phyloP scores from a whole-genome alignment of 1,284 basidiomycete species.

The Cerrena zonata region DNA sequence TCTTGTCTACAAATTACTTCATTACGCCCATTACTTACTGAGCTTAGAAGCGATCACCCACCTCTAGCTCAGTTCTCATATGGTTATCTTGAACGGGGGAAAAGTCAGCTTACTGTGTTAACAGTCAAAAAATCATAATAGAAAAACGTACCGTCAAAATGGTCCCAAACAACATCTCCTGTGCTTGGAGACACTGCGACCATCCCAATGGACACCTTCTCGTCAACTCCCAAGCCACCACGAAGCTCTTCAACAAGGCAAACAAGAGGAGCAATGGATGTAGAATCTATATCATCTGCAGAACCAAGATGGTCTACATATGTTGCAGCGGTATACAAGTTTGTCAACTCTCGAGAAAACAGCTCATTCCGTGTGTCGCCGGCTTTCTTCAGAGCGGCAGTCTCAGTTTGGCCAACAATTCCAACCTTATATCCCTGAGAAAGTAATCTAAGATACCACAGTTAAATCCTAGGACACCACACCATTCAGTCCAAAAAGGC shows the following conservation, averaged over 20 bases:
- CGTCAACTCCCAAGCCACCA: conserved; percentile 48
- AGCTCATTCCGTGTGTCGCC: conserved; percentile 78
- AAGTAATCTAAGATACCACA: conserved; percentile 64
- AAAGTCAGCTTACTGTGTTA: not conserved
- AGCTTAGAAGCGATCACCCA: conserved; percentile 23
- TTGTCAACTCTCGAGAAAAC: conserved; percentile 77
- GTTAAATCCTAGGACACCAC: conserved; percentile 20
- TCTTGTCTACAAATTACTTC: conserved; percentile 54
- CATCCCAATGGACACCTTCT: conserved; percentile 64
- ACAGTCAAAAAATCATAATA: not conserved
- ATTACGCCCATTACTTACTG: not conserved
- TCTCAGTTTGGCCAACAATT: conserved; percentile 88
- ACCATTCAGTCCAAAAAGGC: too few species aligned
- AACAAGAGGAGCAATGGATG: conserved; percentile 55
- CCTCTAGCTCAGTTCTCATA: conserved; percentile 85
- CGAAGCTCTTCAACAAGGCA: conserved; percentile 65
- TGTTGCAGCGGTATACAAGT: conserved; percentile 86
- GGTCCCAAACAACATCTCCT: conserved; percentile 88
- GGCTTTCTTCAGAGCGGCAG: conserved; percentile 89
- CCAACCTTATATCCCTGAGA: conserved; percentile 86
- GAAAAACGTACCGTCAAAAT: conserved; percentile 69
- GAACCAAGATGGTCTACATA: conserved; percentile 74
- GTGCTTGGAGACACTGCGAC: conserved; percentile 82
- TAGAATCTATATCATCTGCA: conserved; percentile 56
- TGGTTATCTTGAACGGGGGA: conserved; percentile 54